Conservation (phyloP, 2,329 filamentous ascomycete species). For the Aspergillus texensis region DNA sequence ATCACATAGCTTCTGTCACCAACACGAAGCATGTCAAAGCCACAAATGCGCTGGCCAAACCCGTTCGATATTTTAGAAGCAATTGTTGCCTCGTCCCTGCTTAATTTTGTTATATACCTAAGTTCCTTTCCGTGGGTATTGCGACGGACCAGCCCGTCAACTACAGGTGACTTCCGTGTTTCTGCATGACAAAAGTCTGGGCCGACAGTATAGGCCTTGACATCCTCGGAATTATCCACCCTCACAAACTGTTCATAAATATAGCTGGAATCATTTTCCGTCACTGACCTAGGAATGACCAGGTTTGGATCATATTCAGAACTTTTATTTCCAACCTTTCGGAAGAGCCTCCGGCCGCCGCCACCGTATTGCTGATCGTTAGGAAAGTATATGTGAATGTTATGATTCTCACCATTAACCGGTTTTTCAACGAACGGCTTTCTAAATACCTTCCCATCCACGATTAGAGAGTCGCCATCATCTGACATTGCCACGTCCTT, state of each 20-base stretch:
- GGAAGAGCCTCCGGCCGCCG: conserved; percentile 87
- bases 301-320: conserved; percentile 87
- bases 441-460: conserved; percentile 78
- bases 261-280: conserved; percentile 80
- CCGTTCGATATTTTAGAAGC: conserved; percentile 86
- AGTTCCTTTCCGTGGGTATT: conserved; percentile 98
- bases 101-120: conserved; percentile 87
- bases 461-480: conserved; percentile 81
- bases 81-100: conserved; percentile 77
- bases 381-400: conserved; percentile 97
- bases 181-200: conserved; percentile 93
- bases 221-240: conserved; percentile 95
- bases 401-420: conserved; percentile 97
- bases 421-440: conserved; percentile 99
- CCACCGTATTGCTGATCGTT: conserved; percentile 73
- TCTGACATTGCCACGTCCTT: conserved; percentile 82
- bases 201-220: conserved; percentile 97
- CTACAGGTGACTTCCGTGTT: conserved; percentile 94
- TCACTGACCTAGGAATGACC: conserved; percentile 75
- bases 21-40: conserved; percentile 89
- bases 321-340: conserved; percentile 98
- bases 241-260: conserved; percentile 97
- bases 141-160: conserved; percentile 90
- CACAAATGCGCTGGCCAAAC: conserved; percentile 93
- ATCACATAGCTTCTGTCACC: conserved; percentile 94